Evolutionary conservation across 2,329 filamentous ascomycete species (phyloP).

Genomic region (Canariomyces notabilis): DNA sequence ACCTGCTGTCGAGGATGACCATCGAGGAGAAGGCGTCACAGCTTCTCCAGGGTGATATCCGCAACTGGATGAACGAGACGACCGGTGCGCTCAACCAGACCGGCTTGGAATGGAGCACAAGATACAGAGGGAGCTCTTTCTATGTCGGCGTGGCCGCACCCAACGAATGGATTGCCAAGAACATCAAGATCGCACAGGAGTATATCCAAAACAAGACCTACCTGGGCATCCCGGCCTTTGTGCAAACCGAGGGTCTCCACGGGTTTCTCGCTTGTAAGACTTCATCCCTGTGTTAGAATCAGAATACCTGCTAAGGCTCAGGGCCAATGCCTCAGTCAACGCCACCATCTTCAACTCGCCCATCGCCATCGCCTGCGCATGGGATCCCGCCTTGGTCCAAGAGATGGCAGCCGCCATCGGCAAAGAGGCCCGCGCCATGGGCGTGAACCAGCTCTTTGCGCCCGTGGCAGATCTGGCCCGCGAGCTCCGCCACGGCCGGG

Average conservation of each 20-base stretch:
- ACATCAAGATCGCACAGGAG: slow-evolving; percentile 61
- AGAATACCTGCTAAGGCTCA: neutral
- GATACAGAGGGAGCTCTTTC: slow-evolving; percentile 60
- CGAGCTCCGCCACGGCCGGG: slow-evolving; percentile 65
- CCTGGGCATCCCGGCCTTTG: slow-evolving; percentile 65
- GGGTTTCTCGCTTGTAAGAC: slow-evolving; percentile 58
- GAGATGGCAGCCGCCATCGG: slow-evolving; percentile 64
- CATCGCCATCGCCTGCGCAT: slow-evolving; percentile 66
- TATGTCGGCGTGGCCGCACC: slow-evolving; percentile 60
- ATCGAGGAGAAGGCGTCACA: slow-evolving; percentile 69
- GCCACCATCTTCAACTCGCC: slow-evolving; percentile 77
- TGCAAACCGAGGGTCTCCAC: slow-evolving; percentile 71
- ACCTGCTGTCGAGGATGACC: slow-evolving; percentile 68
- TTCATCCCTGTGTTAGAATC: neutral
- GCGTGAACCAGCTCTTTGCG: slow-evolving; percentile 69
- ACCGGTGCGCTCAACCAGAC: slow-evolving; percentile 62
- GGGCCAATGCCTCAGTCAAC: slow-evolving; percentile 36
- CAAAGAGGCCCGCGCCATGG: slow-evolving; percentile 60
- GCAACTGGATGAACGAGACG: slow-evolving; percentile 68
- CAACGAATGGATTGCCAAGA: slow-evolving; percentile 57
- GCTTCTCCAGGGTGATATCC: slow-evolving; percentile 63
- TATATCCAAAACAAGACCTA: slow-evolving; percentile 63
- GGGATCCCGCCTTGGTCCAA: slow-evolving; percentile 58
- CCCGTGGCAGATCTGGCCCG: slow-evolving; percentile 66
- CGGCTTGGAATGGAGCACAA: slow-evolving; percentile 63